Evolutionary conservation across 2,329 filamentous ascomycete species (phyloP), one percentile per base, ranked within the genome.

Genomic region (Endothia cerciana): DNA sequence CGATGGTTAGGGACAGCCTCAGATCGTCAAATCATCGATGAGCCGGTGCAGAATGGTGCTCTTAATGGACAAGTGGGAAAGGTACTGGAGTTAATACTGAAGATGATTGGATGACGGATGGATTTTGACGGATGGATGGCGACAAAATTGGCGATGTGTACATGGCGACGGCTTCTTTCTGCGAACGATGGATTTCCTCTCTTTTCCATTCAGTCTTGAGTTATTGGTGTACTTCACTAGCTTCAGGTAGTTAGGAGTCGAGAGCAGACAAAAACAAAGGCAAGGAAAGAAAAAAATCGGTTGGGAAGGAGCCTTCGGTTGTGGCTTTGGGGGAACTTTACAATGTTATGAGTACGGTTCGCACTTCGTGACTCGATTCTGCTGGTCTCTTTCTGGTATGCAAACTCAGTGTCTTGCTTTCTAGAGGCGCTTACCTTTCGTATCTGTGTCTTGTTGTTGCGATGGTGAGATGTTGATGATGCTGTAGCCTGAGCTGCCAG

Each of bases 191-290:
- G 11, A 51, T 36, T 36, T 17, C 51, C 30, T 36, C 11, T 33
- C 51, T 55, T n/a, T 55, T n/a, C 51, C 10, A 28, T 36, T 55
- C 15, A 25, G 25, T 51, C 13, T 51, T 30, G 1, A 30, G 47
- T 11, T 30, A 25, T 51, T 17, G 6, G 25, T 15, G 47, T 17
- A 28, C 28, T 30, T 51, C 13, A 30, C 45, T 11, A 49, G 45
- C 22, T 51, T 51, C 43, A 22, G 43, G 43, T 22, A 47, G 43
- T 47, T 22, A 51, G 51, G 51, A 55, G 51, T 55, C 51, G 28
- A 55, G 51, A 55, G 51, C 51, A 55, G 51, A 55, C 30, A 51
- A 51, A 51, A 51, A 22, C 47, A 51, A 51, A 51, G 25, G 47
- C 22, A 28, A 51, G 22, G 22, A 13, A 25, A 51, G 22, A 30